Evolutionary conservation across 1,284 basidiomycete species (phyloP), one percentile per base, ranked within the genome.

Genomic region (Bjerkandera adusta): DNA sequence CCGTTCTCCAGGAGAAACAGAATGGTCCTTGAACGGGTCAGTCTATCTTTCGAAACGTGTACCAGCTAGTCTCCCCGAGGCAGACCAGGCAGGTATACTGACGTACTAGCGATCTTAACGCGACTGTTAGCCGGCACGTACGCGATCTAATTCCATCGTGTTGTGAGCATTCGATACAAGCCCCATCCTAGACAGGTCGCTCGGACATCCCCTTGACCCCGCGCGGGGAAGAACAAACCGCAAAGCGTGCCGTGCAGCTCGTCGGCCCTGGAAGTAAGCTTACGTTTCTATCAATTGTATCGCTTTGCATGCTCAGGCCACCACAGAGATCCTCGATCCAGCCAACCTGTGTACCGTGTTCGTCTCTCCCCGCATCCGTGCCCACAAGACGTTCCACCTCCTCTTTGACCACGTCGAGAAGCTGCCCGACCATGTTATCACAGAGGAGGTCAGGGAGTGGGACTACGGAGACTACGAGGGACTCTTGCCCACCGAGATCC

Each of bases 401-500:
- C 68, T 92, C 22, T 92, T 92, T 50, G 75, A 73, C 15, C 75
- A 81, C 51, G 62, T 79, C 32, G 62, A 67, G 3, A 57, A 75
- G 37, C 47, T 66, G 16, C 85, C 86, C 4, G 54, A 72, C 38
- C 79, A 84, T 57, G 61, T 73, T 21, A 62, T 82, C 36, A 83
- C 83, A 0, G 87, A 90, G 55, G 74, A 81, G 21, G 79, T 79
- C 35, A 72, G 80, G 39, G 89, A 95, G 66, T 95, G 92, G 91
- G 87, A 94, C 59, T 95, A 95, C 62, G 92, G 93, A 21, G 79
- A 89, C 8, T 96, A 92, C 60, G 93, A 97, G 64, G 93, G 93
- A 10, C 76, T 92, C 35, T 63, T 79, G 34, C 75, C 85, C 13
- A 68, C 77, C 22, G 88, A 95, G 58, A 96, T 96, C 57, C 71